Evolutionary conservation across 345 rosid species (phyloP).

Genomic region (Syzygium oleosum): DNA sequence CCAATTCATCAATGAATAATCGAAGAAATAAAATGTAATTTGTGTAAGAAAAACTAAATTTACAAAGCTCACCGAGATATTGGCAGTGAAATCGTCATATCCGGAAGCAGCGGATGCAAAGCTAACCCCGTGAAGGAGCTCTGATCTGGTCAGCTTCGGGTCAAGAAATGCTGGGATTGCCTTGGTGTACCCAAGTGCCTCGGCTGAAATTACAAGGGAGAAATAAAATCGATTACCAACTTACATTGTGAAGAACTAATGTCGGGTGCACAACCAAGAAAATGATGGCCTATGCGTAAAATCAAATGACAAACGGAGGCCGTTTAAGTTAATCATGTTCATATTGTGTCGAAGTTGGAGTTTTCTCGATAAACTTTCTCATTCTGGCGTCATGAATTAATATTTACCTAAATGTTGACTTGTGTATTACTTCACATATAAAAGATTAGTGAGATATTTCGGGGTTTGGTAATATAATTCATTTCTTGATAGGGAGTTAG

Average conservation of each 20-base stretch:
- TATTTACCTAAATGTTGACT: not conserved
- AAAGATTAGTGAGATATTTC: not conserved
- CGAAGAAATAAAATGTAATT: not conserved
- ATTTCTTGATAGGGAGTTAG: not conserved
- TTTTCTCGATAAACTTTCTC: not conserved
- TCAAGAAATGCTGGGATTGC: constrained; percentile 64
- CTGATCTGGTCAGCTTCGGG: constrained; percentile 30
- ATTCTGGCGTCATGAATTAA: not conserved
- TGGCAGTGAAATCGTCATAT: constrained; percentile 80
- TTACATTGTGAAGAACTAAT: not conserved
- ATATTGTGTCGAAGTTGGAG: not conserved
- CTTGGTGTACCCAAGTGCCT: constrained; percentile 49
- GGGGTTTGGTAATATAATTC: not conserved
- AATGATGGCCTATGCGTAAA: not conserved
- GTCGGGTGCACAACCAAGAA: not conserved
- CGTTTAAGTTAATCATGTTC: not conserved
- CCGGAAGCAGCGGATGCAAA: constrained; percentile 96
- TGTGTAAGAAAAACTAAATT: not conserved
- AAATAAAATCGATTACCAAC: not conserved
- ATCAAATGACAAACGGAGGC: not conserved
- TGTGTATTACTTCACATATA: not conserved
- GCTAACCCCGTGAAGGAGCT: constrained; percentile 66
- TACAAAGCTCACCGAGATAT: constrained; percentile 46
- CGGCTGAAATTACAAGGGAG: constrained; percentile 29
- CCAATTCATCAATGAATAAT: not conserved